Conservation (phyloP, 192 early-diverging fungal genomes). For the Coemansia sp. region DNA sequence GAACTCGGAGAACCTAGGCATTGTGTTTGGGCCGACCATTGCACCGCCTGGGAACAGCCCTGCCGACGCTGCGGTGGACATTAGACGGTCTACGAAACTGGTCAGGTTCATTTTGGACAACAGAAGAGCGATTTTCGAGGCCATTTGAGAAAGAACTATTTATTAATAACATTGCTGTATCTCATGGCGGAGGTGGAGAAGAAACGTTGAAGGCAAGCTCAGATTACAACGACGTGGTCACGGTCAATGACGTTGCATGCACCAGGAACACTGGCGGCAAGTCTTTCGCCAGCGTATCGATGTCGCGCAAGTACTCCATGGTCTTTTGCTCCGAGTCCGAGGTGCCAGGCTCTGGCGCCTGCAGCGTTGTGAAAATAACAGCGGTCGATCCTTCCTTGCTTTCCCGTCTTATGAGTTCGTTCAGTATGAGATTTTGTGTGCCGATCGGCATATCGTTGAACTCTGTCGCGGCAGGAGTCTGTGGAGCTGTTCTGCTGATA, state of each 20-base stretch:
- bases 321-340: constrained; percentile 43
- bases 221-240: constrained; percentile 62
- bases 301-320: constrained; percentile 56
- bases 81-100: constrained; percentile 34
- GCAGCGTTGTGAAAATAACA: constrained; percentile 64
- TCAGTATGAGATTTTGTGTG: constrained; percentile 63
- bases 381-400: constrained; percentile 51
- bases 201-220: not conserved
- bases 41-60: constrained; percentile 33
- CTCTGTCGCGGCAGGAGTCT: constrained; percentile 16
- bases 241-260: constrained; percentile 67
- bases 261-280: constrained; percentile 65
- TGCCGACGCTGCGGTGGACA: constrained; percentile 37
- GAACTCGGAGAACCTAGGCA: constrained; percentile 82
- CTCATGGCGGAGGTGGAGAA: not conserved
- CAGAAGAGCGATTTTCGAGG: constrained; percentile 41
- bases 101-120: constrained; percentile 52
- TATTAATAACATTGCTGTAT: not conserved
- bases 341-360: constrained; percentile 60
- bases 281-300: constrained; percentile 54
- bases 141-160: not conserved
- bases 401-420: constrained; percentile 64
- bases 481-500: not conserved
- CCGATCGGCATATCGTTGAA: constrained; percentile 59
- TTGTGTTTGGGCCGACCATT: constrained; percentile 91